Evolutionary conservation across 306 rosid genomes (phyloP), one percentile per base, ranked within the genome.

Genomic region (Oxytropis ochrocephala): DNA sequence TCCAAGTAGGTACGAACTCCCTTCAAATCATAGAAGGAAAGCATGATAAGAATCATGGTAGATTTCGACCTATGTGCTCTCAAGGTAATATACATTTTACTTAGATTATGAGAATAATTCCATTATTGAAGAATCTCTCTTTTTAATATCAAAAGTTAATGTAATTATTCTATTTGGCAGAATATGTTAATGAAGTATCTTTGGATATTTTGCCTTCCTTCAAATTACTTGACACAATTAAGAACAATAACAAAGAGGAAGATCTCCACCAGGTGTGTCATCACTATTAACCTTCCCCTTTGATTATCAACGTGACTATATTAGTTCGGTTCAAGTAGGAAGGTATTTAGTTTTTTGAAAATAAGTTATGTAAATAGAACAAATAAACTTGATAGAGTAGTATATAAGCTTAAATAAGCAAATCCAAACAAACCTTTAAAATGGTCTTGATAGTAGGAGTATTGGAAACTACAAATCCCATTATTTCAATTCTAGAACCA

Each of bases 191-290:
- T 43, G 84, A 72, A 13, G 83, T 83, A 75, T 71, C 71, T 42
- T 79, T 56, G 78, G 80, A 75, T 66, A 83, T 68, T 49, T 42
- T 70, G 76, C 78, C 89, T 74, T 79, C 72, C 3, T 49, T 78
- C 44, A 73, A 83, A 85, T 89, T 83, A 91, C 70, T 33, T 3
- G 72, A 72, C 60, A 72, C 70, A 35, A 72, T 78, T 77, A 86
- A 89, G 42, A 84, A 76, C 50, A 82, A 85, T 6, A 36, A 29
- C 80, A 42, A 67, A 55, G 63, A 85, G 12, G 78, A 72, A 78
- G 67, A 51, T 73, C 52, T 72, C 30, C 46, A 48, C 7, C 43
- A 81, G 84, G 87, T 87, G 32, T 2, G 61, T 67, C 24, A 14
- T 35, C 10, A 35, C 18, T 36, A 44, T 35, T 0, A 6, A 1